A percentile compares a stretch with the other conserved stretches of the same genome.
phyloP scores from a whole-genome alignment of 805 yeast genomes.

The Lachancea fermentati region DNA sequence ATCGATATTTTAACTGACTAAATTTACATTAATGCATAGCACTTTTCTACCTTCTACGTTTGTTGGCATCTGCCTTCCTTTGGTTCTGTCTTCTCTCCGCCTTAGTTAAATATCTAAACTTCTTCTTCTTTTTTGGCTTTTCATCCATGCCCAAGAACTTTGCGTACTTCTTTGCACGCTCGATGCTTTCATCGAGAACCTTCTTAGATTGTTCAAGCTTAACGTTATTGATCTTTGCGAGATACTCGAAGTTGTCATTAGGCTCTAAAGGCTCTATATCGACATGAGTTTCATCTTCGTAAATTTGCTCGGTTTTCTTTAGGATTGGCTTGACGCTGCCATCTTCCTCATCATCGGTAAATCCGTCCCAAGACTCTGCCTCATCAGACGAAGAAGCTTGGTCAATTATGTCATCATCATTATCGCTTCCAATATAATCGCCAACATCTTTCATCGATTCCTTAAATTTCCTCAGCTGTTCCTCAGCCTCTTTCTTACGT shows the following conservation, averaged over 20 bases:
- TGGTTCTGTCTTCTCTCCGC: conserved; percentile 62
- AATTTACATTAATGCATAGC: not conserved
- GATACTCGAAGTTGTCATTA: conserved; percentile 47
- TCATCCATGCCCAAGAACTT: conserved; percentile 52
- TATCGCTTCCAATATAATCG: conserved; percentile 17
- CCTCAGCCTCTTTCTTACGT: conserved; percentile 57
- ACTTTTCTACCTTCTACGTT: conserved; percentile 29
- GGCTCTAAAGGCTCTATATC: conserved; percentile 46
- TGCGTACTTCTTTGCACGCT: conserved; percentile 81
- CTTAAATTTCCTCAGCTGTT: conserved; percentile 39
- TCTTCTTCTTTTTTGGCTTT: conserved; percentile 51
- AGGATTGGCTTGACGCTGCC: conserved; percentile 28
- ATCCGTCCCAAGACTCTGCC: conserved; percentile 38
- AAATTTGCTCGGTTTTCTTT: conserved; percentile 26
- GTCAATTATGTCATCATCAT: conserved; percentile 17
- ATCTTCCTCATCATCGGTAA: conserved; percentile 26
- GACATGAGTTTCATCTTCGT: conserved; percentile 39
- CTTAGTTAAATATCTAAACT: conserved; percentile 83
- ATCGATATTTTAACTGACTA: conserved; percentile 1
- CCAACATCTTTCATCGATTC: conserved; percentile 28
- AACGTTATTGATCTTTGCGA: conserved; percentile 65
- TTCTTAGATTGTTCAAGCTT: conserved; percentile 61
- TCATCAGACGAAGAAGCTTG: conserved; percentile 17
- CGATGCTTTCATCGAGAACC: conserved; percentile 66
- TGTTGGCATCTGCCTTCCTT: conserved; percentile 39